Base-by-base conservation (phyloP, 768 basidiomycete genomes). In the Lactarius hatsudake region DNA sequence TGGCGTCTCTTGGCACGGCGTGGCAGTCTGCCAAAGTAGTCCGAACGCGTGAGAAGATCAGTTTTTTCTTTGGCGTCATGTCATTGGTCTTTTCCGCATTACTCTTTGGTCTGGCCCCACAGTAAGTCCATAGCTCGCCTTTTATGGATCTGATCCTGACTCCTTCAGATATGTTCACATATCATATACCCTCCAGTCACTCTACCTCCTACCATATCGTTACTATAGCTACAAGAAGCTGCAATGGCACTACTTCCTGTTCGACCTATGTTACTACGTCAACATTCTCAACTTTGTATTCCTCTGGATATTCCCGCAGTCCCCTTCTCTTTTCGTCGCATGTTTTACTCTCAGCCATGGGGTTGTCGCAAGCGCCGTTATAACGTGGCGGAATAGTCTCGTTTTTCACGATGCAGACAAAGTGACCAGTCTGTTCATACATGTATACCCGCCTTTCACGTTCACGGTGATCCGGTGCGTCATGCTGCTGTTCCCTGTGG, bases 351-450 rank as follows among this genome's bases (percentile, higher is more conserved):
- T 98, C 30, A 91, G 94, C 0, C 89, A 97, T 74, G 97, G 95
- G 0, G 86, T 91, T 0, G 84, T 97, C 38, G 96, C 93, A 0
- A 93, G 91, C 61, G 96, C 96, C 0, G 95, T 98, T 59, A 93
- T 98, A 71, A 98, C 96, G 12, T 99, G 97, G 97, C 84, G 97
- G 68, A 99, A 99, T 74, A 96, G 93, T 71, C 86, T 99, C 28
- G 97, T 99, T 3, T 99, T 99, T 80, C 97, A 99, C 73, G 95
- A 96, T 73, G 84, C 87, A 63, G 97, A 99, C 76, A 98, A 98
- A 77, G 92, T 98, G 74, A 98, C 93, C 20, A 94, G 91, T 12
- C 80, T 99, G 30, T 98, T 96, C 79, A 86, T 99, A 38, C 97
- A 99, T 75, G 89, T 98, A 64, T 98, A 97, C 74, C 85, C 93